Percentiles rank a stretch among this genome's conserved stretches.
Conservation (phyloP, 1,284 basidiomycete genomes). For the Leccinum subspadiceum region DNA sequence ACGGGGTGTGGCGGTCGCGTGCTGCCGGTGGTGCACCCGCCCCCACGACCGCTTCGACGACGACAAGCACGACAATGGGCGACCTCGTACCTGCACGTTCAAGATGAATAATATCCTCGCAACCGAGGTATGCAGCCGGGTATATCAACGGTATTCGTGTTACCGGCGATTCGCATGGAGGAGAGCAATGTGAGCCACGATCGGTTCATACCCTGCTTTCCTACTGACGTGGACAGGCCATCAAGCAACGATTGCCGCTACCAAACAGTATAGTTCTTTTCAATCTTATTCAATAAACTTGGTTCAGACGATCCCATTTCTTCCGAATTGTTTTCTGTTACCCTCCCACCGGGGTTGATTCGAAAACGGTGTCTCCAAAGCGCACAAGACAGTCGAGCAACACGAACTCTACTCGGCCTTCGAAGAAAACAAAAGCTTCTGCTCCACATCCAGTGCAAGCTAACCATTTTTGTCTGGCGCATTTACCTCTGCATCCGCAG, state of each 20-base stretch:
- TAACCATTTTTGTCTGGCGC: background rate
- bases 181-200: too few relatives aligned
- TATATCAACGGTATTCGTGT: too few relatives aligned
- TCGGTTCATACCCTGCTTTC: too few relatives aligned
- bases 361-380: slow-evolving; percentile 13
- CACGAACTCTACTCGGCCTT: slow-evolving; percentile 4
- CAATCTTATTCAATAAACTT: slow-evolving; percentile 27
- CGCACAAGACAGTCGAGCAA: slow-evolving; percentile 15
- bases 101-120: too few relatives aligned
- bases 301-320: slow-evolving; percentile 25
- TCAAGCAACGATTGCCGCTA: too few relatives aligned
- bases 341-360: slow-evolving; percentile 7
- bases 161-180: too few relatives aligned
- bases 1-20: slow-evolving; percentile 47
- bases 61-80: too few relatives aligned
- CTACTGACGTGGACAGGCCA: too few relatives aligned
- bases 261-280: too few relatives aligned
- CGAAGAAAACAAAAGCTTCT: slow-evolving; percentile 16
- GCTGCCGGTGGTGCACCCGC: slow-evolving; percentile 39
- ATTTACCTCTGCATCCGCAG: slow-evolving; percentile 9
- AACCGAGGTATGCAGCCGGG: too few relatives aligned
- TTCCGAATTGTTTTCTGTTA: slow-evolving; percentile 33
- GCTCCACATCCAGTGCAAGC: background rate
- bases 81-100: too few relatives aligned
- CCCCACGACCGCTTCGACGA: too few relatives aligned